Evolutionary conservation across 495 filamentous ascomycete genomes (phyloP).

Genomic region (Hypoxylon lenormandii): DNA sequence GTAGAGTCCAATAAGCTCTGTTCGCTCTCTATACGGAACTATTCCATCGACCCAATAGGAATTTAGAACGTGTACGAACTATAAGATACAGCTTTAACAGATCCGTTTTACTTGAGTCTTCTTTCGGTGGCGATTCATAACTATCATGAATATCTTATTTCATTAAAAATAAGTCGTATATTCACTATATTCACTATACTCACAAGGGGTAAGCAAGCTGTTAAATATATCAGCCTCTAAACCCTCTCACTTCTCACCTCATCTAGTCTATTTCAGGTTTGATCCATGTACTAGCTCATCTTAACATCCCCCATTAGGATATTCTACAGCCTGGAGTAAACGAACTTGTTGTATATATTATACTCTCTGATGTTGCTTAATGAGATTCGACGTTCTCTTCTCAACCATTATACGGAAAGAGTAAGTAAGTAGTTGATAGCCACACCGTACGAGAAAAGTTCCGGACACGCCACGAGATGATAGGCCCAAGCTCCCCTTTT

Average conservation of each 20-base stretch:
- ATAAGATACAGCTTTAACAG: conserved; percentile 27
- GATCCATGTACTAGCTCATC: conserved; percentile 3
- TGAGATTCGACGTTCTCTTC: conserved; percentile 20
- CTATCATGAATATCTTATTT: too few relatives aligned
- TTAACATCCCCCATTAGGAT: conserved; percentile 16
- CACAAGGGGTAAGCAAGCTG: background rate
- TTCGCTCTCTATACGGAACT: background rate
- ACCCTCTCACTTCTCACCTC: conserved; percentile 10
- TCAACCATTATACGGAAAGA: conserved; percentile 1
- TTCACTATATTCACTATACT: too few relatives aligned
- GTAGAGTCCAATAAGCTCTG: conserved; percentile 17
- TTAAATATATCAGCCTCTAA: background rate
- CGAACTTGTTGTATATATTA: background rate
- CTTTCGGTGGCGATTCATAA: too few relatives aligned
- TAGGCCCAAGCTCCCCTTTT: conserved; percentile 45
- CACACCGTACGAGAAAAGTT: conserved; percentile 40
- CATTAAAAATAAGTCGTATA: too few relatives aligned
- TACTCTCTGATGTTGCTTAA: conserved; percentile 28
- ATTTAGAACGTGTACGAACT: conserved; percentile 31
- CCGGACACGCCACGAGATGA: conserved; percentile 40
- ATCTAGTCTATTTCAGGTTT: conserved; percentile 19
- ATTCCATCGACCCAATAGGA: too few relatives aligned
- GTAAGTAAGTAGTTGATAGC: conserved; percentile 28
- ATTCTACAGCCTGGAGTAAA: background rate
- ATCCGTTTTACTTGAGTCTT: background rate